Evolutionary conservation across 2,329 filamentous ascomycete genomes (phyloP).

Genomic region (Rutstroemia sp.): DNA sequence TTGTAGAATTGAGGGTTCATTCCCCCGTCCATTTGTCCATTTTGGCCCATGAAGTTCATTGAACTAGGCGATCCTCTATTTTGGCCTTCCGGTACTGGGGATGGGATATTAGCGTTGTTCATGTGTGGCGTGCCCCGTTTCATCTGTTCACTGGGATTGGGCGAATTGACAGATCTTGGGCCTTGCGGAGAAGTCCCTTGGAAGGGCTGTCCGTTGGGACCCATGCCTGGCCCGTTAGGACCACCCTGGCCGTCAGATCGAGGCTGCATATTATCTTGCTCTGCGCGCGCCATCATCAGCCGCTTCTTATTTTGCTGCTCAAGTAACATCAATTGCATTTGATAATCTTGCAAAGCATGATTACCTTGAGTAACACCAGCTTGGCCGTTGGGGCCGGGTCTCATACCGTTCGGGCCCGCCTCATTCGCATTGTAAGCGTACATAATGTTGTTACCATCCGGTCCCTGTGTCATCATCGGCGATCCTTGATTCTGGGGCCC

Average conservation of each 20-base stretch:
- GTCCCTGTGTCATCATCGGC: conserved; percentile 70
- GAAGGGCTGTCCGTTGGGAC: conserved; percentile 56
- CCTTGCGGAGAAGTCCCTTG: conserved; percentile 64
- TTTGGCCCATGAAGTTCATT: conserved; percentile 46
- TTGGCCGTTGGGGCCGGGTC: conserved; percentile 49
- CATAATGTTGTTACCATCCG: conserved; percentile 51
- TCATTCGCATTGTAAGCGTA: conserved; percentile 56
- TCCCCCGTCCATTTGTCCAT: conserved; percentile 52
- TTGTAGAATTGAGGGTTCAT: conserved; percentile 54
- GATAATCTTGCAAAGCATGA: conserved; percentile 78
- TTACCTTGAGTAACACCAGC: conserved; percentile 48
- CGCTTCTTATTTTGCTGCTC: conserved; percentile 86
- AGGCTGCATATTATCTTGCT: conserved; percentile 59
- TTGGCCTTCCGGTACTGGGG: conserved; percentile 63
- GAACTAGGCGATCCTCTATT: conserved; percentile 59
- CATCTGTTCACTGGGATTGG: conserved; percentile 72
- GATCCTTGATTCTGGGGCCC: conserved; percentile 72
- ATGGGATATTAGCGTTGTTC: conserved; percentile 60
- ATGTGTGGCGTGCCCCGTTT: conserved; percentile 72
- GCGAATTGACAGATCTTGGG: conserved; percentile 60
- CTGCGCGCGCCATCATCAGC: conserved; percentile 73
- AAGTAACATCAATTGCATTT: conserved; percentile 82
- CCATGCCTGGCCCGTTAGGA: conserved; percentile 35
- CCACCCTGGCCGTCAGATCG: conserved; percentile 42
- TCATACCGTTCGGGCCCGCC: conserved; percentile 51